These are phyloP conservation scores for Rhizopus microsporus DNA, from an alignment of 371 early-diverging fungal genomes.

Conservation along the genomic window DNA sequence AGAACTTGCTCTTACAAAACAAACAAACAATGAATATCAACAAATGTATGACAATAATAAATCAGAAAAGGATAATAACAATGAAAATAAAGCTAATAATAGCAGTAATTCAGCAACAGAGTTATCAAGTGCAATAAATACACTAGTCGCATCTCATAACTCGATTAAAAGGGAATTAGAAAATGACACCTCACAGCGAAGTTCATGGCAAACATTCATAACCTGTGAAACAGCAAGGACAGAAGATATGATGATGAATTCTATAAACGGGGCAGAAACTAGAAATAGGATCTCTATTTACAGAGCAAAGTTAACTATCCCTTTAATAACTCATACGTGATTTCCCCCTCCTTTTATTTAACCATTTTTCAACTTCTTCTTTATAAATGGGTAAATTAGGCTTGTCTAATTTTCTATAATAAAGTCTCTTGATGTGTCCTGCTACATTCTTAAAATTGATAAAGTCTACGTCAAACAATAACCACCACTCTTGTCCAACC, in stretches of 20 bases:
- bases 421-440: conserved; percentile 60
- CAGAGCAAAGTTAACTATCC: not conserved
- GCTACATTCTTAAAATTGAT: conserved; percentile 68
- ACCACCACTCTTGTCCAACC: conserved; percentile 77
- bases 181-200: not conserved
- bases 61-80: not conserved
- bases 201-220: conserved; percentile 5
- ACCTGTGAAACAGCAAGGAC: conserved; percentile 4
- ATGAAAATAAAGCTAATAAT: not conserved
- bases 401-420: conserved; percentile 52
- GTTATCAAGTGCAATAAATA: not conserved
- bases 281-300: not conserved
- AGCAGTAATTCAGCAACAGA: not conserved
- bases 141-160: not conserved
- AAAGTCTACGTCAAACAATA: conserved; percentile 78
- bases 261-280: not conserved
- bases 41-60: not conserved
- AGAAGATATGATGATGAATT: not conserved
- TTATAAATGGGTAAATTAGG: conserved; percentile 52
- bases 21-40: not conserved
- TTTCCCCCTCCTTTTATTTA: conserved; percentile 6
- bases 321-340: not conserved
- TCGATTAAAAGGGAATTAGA: not conserved
- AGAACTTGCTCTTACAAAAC: not conserved
- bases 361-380: conserved; percentile 36